Conservation (phyloP, 2,329 filamentous ascomycete species). For the Setomelanomma holmii region DNA sequence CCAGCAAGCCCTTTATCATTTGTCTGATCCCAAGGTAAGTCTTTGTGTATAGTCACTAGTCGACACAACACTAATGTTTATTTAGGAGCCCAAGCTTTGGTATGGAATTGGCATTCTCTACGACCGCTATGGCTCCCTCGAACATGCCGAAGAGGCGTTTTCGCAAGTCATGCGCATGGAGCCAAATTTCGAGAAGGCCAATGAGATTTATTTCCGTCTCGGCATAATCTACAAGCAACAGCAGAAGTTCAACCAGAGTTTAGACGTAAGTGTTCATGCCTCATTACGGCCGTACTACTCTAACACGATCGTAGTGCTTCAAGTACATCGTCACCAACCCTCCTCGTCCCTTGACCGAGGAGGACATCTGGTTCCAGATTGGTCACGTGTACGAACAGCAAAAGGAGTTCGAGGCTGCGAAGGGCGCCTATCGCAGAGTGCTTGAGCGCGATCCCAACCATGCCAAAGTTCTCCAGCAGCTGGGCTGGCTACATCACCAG, state of each 20-base stretch:
- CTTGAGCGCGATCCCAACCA: conserved; percentile 94
- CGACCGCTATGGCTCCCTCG: conserved; percentile 92
- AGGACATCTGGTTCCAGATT: conserved; percentile 99
- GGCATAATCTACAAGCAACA: conserved; percentile 99
- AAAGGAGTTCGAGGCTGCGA: conserved; percentile 97
- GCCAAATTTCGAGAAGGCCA: conserved; percentile 96
- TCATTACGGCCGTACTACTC: neutral
- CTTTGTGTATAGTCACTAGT: neutral
- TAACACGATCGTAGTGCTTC: conserved; percentile 76
- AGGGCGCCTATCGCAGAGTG: conserved; percentile 89
- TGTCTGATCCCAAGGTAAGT: conserved; percentile 86
- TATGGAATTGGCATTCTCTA: conserved; percentile 98
- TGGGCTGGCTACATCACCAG: conserved; percentile 97
- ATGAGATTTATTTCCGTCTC: conserved; percentile 97
- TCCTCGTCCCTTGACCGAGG: conserved; percentile 89
- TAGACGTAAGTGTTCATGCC: conserved; percentile 70
- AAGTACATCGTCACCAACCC: conserved; percentile 96
- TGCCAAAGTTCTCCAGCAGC: conserved; percentile 96
- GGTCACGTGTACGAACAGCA: conserved; percentile 98
- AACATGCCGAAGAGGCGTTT: conserved; percentile 97
- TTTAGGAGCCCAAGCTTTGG: conserved; percentile 92
- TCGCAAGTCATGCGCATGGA: conserved; percentile 99
- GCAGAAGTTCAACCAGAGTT: conserved; percentile 87
- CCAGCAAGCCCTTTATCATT: conserved; percentile 91
- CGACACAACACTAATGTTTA: conserved; percentile 6